Evolutionary conservation across 176 grass and related monocot genomes (phyloP).

Genomic region (bread wheat (Triticum aestivum)): DNA sequence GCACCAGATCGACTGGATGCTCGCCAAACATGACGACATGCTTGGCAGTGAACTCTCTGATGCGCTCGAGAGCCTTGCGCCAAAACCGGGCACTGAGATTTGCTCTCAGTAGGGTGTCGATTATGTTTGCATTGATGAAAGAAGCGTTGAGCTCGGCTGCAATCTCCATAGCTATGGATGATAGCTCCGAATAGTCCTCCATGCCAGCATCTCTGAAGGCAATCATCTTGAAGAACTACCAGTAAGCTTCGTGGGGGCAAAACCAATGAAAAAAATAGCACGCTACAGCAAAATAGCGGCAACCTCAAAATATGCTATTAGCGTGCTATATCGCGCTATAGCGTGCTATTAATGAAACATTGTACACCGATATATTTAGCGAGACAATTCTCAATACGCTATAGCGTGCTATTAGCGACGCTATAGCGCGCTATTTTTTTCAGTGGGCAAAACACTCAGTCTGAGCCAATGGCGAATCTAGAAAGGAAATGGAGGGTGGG

Average conservation of each 20-base stretch:
- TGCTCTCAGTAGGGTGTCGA: neutral
- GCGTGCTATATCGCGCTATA: too few species aligned
- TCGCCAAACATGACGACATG: slow-evolving; percentile 1
- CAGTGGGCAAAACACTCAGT: too few species aligned
- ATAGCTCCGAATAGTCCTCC: neutral
- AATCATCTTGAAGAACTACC: slow-evolving; percentile 34
- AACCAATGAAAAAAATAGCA: too few species aligned
- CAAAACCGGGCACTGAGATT: neutral
- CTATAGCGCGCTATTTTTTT: too few species aligned
- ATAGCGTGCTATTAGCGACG: too few species aligned
- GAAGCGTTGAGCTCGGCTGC: slow-evolving; percentile 24
- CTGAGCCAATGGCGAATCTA: too few species aligned
- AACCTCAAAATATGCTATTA: too few species aligned
- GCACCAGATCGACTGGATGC: neutral
- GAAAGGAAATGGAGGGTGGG: too few species aligned
- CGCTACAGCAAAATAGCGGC: too few species aligned
- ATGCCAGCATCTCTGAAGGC: slow-evolving; percentile 5
- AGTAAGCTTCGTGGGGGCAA: slow-evolving; percentile 14
- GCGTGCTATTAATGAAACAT: too few species aligned
- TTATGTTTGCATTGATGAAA: neutral
- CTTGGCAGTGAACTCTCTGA: neutral
- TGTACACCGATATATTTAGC: too few species aligned
- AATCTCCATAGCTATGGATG: slow-evolving; percentile 15
- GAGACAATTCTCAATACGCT: too few species aligned
- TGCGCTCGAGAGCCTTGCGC: neutral